These are phyloP conservation scores for Solanum etuberosum DNA, from an alignment of 257 asterid species.

Conservation along the genomic window DNA sequence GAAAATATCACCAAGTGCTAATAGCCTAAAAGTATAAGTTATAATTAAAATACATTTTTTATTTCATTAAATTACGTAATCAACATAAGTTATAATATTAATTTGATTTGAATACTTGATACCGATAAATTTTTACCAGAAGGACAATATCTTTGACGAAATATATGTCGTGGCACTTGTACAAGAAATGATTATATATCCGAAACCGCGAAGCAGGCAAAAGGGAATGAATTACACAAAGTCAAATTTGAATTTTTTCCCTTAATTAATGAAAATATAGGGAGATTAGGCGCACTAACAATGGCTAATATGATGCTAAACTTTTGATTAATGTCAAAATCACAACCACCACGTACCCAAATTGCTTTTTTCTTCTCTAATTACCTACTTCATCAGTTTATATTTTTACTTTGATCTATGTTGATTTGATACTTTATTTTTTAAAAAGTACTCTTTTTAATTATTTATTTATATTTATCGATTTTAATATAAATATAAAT, in stretches of 20 bases:
- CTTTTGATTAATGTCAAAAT: not conserved
- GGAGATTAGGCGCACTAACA: not conserved
- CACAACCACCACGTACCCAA: not conserved
- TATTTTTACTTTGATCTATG: not conserved
- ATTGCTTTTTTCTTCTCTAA: not conserved
- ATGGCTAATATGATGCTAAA: not conserved
- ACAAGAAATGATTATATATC: not conserved
- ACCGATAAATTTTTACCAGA: not conserved
- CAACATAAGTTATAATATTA: not conserved
- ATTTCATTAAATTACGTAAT: not conserved
- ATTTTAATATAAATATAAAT: no score
- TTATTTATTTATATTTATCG: no score
- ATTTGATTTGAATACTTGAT: not conserved
- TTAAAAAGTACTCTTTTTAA: fast-evolving
- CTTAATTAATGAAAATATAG: not conserved
- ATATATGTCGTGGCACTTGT: not conserved
- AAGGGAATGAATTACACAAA: not conserved
- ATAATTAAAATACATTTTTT: not conserved
- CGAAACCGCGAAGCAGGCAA: not conserved
- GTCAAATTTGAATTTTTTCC: not conserved
- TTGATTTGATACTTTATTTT: not conserved
- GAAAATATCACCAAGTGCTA: no score
- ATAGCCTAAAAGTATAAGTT: no score
- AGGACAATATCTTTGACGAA: not conserved
- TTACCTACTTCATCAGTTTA: not conserved